Evolutionary conservation across 129 eudicot species (phyloP).

Genomic region (Pittosporum tobira): DNA sequence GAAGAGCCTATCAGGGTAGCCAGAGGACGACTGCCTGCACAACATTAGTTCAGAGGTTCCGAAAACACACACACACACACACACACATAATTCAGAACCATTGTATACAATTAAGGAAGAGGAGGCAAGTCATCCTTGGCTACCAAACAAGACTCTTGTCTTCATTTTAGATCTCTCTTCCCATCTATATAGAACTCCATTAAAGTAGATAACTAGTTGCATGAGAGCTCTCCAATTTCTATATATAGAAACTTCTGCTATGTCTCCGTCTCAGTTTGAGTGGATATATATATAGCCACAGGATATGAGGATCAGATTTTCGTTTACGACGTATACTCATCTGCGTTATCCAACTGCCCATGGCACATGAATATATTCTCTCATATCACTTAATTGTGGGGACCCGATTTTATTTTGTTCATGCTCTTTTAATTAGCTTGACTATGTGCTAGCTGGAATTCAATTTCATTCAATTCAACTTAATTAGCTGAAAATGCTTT

Average conservation of each 20-base stretch:
- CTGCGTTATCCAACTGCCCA: not conserved
- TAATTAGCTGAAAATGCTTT: too few relatives aligned
- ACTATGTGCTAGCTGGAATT: too few relatives aligned
- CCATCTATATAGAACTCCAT: not conserved
- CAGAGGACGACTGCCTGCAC: slow-evolving; percentile 24
- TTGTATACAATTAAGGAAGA: not conserved
- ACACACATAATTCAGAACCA: slow-evolving; percentile 9
- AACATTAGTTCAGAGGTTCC: slow-evolving; percentile 6
- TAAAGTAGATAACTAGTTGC: not conserved
- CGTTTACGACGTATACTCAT: not conserved
- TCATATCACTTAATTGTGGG: not conserved
- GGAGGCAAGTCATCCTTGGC: slow-evolving; percentile 40
- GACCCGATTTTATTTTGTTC: not conserved
- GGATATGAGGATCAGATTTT: not conserved
- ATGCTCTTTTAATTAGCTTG: too few relatives aligned
- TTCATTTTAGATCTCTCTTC: slow-evolving; percentile 17
- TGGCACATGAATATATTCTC: not conserved
- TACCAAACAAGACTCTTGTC: slow-evolving; percentile 25
- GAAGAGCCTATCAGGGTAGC: slow-evolving; percentile 29
- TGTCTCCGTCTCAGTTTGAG: not conserved
- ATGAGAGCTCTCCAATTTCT: not conserved
- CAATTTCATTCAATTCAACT: too few relatives aligned
- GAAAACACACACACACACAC: too few relatives aligned
- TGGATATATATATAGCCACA: not conserved
- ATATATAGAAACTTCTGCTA: too few relatives aligned